Conservation (phyloP, 306 rosid genomes). For the Morella rubra region DNA sequence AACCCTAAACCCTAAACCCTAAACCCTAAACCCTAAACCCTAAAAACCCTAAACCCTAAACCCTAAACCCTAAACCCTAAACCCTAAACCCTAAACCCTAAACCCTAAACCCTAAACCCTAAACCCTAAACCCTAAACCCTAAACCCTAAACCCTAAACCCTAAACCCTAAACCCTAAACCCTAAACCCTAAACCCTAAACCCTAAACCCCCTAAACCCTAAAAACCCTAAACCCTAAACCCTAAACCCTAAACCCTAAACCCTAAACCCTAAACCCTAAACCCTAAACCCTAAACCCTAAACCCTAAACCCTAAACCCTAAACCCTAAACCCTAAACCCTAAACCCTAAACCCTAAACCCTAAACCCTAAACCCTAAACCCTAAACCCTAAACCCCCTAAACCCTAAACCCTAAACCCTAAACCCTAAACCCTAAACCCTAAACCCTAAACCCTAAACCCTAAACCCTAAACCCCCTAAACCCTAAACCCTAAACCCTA, state of each 20-base stretch:
- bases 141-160: constrained; percentile 10
- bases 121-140: background rate
- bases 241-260: background rate
- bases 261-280: background rate
- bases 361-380: background rate
- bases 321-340: background rate
- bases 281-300: constrained; percentile 4
- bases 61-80: constrained; percentile 9
- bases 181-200: background rate
- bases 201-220: background rate
- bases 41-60: background rate
- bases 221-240: constrained; percentile 15
- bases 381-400: constrained; percentile 5
- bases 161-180: constrained; percentile 9
- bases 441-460: constrained; percentile 8
- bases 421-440: constrained; percentile 12
- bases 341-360: constrained; percentile 10
- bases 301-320: constrained; percentile 4
- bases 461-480: constrained; percentile 12
- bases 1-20: background rate
- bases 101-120: constrained; percentile 13
- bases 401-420: constrained; percentile 5
- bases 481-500: constrained; percentile 13
- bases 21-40: background rate
- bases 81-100: constrained; percentile 18